A percentile compares a stretch with the other conserved stretches of the same genome.
Conservation (phyloP, 2,329 filamentous ascomycete genomes). For the Golovinomyces cichoracearum region DNA sequence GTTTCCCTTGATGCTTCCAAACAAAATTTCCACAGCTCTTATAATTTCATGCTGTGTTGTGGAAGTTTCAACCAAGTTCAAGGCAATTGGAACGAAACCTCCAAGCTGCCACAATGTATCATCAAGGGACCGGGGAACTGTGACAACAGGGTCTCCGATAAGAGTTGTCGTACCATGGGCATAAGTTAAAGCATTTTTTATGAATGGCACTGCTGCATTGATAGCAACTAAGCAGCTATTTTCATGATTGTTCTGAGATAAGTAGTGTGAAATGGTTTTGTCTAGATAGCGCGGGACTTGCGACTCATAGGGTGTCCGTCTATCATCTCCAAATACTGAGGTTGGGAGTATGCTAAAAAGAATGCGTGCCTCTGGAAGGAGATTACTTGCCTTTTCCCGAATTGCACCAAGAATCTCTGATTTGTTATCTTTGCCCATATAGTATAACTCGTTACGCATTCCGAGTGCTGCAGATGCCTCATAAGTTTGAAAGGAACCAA, state of each 20-base stretch:
- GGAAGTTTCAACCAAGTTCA: slow-evolving; percentile 64
- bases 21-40: slow-evolving; percentile 56
- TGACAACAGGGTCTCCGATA: slow-evolving; percentile 57
- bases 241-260: slow-evolving; percentile 43
- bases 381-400: slow-evolving; percentile 52
- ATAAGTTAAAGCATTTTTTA: slow-evolving; percentile 69
- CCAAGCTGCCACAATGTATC: slow-evolving; percentile 79
- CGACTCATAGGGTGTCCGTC: slow-evolving; percentile 43
- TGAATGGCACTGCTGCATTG: slow-evolving; percentile 63
- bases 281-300: slow-evolving; percentile 55
- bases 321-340: slow-evolving; percentile 55
- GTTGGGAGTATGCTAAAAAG: slow-evolving; percentile 61
- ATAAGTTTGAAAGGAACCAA: slow-evolving; percentile 92
- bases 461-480: slow-evolving; percentile 75
- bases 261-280: slow-evolving; percentile 37
- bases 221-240: slow-evolving; percentile 58
- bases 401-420: slow-evolving; percentile 85
- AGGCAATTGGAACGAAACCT: slow-evolving; percentile 63
- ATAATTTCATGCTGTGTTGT: slow-evolving; percentile 42
- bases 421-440: slow-evolving; percentile 67
- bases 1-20: slow-evolving; percentile 63
- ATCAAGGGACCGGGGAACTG: slow-evolving; percentile 61
- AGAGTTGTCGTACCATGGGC: slow-evolving; percentile 59
- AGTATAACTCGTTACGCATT: slow-evolving; percentile 69
- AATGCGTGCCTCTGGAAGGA: slow-evolving; percentile 60